Percentiles rank a stretch among this genome's conserved stretches.
Evolutionary conservation across 2,329 filamentous ascomycete genomes (phyloP).

Genomic region (Colletotrichum camelliae): DNA sequence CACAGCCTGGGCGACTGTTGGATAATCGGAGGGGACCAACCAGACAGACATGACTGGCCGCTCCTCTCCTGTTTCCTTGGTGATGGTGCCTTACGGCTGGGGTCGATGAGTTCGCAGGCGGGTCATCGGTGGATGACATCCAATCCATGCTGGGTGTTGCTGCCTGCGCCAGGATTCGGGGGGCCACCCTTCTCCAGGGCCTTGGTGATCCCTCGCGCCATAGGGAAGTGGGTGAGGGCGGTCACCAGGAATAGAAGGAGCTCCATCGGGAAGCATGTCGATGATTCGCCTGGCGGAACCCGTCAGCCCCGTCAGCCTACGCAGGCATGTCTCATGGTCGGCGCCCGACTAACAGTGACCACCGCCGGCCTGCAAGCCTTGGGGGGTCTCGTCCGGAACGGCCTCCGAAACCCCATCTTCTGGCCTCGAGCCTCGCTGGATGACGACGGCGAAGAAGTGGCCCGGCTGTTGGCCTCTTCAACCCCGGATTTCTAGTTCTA

Average conservation of each 20-base stretch:
- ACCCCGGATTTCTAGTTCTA: not conserved
- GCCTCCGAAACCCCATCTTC: not conserved
- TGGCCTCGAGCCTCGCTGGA: not conserved
- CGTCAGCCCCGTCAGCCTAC: not conserved
- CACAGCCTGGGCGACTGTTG: not conserved
- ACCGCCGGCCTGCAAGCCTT: not conserved
- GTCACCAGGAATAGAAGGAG: conserved; percentile 8
- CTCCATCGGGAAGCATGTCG: not conserved
- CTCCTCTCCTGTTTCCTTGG: conserved; percentile 6
- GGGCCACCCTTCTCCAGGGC: not conserved
- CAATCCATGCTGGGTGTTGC: conserved; percentile 18
- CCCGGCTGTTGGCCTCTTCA: not conserved
- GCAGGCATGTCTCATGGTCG: conserved; percentile 9
- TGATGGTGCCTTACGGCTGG: conserved; percentile 1
- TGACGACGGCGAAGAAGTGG: not conserved
- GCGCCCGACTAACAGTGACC: not conserved
- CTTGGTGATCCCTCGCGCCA: conserved; percentile 2
- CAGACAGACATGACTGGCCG: not conserved
- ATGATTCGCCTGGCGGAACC: not conserved
- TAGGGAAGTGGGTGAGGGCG: not conserved
- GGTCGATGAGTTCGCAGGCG: not conserved
- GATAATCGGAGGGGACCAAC: not conserved
- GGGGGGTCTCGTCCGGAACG: not conserved
- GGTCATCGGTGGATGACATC: conserved; percentile 11
- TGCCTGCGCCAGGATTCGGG: conserved; percentile 6